Percentiles rank a stretch among this genome's conserved stretches.
Conservation (phyloP, 108 stramenopile species). For the Cyclotella sp. region DNA sequence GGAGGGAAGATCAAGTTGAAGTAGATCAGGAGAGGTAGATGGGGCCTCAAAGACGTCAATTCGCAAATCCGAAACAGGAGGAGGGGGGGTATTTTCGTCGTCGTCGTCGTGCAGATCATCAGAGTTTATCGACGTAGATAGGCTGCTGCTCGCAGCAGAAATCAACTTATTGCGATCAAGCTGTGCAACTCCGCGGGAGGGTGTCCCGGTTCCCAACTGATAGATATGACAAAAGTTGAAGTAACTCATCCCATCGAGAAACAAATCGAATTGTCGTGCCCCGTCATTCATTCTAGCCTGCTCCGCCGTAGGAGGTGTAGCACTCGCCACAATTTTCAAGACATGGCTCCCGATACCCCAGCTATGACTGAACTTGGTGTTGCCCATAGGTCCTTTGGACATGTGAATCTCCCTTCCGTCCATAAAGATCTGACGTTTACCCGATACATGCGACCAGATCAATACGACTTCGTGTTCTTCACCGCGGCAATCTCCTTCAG, state of each 20-base stretch:
- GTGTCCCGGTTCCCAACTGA: slow-evolving; percentile 34
- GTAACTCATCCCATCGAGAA: slow-evolving; percentile 79
- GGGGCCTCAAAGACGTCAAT: background rate
- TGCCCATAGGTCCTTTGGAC: slow-evolving; percentile 53
- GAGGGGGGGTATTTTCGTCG: background rate
- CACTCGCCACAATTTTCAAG: slow-evolving; percentile 74
- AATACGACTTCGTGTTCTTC: slow-evolving; percentile 60
- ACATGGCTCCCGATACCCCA: slow-evolving; percentile 67
- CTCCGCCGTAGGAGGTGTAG: slow-evolving; percentile 46
- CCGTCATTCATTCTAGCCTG: background rate
- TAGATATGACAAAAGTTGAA: slow-evolving; percentile 81
- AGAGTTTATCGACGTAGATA: background rate
- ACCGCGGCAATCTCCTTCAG: slow-evolving; percentile 54
- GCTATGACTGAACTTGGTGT: slow-evolving; percentile 64
- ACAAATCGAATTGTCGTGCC: slow-evolving; percentile 73
- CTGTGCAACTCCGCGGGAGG: background rate
- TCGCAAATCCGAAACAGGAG: slow-evolving; percentile 5
- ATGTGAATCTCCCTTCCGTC: slow-evolving; percentile 68
- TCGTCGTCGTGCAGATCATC: background rate
- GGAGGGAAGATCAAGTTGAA: slow-evolving; percentile 2
- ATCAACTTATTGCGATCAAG: slow-evolving; percentile 3
- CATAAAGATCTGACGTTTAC: slow-evolving; percentile 50
- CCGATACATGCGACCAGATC: slow-evolving; percentile 53
- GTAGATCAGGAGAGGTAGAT: background rate
- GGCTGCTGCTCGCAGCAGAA: background rate